Evolutionary conservation across 2,329 filamentous ascomycete species (phyloP).

Genomic region (Ceratocystis papillata): DNA sequence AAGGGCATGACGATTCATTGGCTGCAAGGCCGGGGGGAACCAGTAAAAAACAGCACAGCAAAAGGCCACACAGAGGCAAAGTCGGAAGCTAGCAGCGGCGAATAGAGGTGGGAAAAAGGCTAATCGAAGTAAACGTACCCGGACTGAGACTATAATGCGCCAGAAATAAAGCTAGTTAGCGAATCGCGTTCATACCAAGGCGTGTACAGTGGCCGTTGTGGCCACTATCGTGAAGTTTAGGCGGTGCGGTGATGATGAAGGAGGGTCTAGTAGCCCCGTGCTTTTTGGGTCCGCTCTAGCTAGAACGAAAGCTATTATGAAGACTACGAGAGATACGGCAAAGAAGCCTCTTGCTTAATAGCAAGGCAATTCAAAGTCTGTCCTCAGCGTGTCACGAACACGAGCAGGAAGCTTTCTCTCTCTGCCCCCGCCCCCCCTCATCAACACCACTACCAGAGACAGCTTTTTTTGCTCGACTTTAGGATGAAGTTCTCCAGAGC

Average conservation of each 20-base stretch:
- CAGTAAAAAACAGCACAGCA: slow-evolving; percentile 11
- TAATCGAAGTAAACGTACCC: slow-evolving; percentile 42
- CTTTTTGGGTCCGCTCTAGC: neutral
- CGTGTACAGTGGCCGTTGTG: neutral
- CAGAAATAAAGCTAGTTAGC: slow-evolving; percentile 25
- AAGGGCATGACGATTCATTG: neutral
- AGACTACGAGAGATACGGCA: neutral
- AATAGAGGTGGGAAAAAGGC: neutral
- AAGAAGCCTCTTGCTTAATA: too few species aligned
- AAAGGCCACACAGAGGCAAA: neutral
- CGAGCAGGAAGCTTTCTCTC: too few species aligned
- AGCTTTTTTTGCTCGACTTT: neutral
- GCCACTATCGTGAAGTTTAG: neutral
- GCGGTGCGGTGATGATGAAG: neutral
- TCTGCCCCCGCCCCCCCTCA: too few species aligned
- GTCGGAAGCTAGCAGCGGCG: slow-evolving; percentile 1
- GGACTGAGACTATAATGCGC: slow-evolving; percentile 49
- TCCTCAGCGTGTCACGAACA: too few species aligned
- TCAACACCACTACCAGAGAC: neutral
- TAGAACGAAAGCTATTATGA: neutral
- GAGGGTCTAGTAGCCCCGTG: neutral
- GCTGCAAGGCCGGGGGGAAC: neutral
- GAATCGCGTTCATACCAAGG: neutral
- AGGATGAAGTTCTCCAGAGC: slow-evolving; percentile 6
- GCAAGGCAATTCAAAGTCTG: too few species aligned